Base-by-base conservation (phyloP, 805 yeast genomes). In the Saturnispora kantuleensis region DNA sequence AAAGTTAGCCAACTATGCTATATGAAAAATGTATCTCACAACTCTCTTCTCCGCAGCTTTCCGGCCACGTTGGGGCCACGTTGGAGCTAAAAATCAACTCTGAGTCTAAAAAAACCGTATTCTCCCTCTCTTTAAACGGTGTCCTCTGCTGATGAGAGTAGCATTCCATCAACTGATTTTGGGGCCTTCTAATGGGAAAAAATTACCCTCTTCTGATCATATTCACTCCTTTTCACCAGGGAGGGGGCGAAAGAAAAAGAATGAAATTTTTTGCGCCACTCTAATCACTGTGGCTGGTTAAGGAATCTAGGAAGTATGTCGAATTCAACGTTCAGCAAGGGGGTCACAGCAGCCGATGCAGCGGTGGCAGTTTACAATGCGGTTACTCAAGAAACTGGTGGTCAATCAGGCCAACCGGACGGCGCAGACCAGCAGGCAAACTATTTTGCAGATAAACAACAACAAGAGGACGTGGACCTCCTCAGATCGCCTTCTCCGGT, bases 311-410 rank as follows among this genome's bases (percentile, higher is more conserved):
- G 16, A 21, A 37, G 12, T 16, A 39, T 15, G 16, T 18, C 26
- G 37, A 31, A 40, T 26, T 11, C 37, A 9, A 33, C 21, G 21
- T 32, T 31, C 17, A 31, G 21, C 4, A 29, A 40, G 29, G 42
- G 12, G 6, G 26, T 30, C 13, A 38, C 33, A 38, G 39, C 39
- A 29, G 34, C 50, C 5, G 48, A 43, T 29, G 49, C 46, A 10
- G 44, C 47, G 11, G 34, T 39, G n/a, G 45, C 49, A 6, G 41
- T 41, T 10, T 42, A 29, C 12, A 13, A 28, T n/a, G 41, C 38
- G n/a, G 28, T 37, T 13, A 16, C 36, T 12, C 7, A 13, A 12
- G 28, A n/a, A 13, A 13, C 34, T 5, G 34, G 30, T 13, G 31
- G 33, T 13, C 40, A 37, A 32, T 16, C 21, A 31, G 35, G 29